Conservation (phyloP, 495 filamentous ascomycete genomes). For the Hyaloscypha hepaticicola region DNA sequence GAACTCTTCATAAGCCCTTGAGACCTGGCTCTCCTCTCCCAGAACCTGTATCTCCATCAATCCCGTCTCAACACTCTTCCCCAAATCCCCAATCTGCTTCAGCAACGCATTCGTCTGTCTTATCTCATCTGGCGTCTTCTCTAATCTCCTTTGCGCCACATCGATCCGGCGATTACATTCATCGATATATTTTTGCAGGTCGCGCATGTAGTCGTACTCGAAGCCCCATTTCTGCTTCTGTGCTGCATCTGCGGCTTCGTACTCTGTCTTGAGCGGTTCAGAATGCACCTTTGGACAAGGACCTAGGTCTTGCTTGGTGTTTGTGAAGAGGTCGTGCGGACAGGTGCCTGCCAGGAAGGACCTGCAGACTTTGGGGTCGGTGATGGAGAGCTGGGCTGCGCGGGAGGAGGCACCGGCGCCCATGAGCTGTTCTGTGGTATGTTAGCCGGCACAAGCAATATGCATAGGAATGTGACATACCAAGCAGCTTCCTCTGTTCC, state of each 20-base stretch:
- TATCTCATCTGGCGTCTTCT: slow-evolving; percentile 98
- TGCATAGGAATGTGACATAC: slow-evolving; percentile 46
- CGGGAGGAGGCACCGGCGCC: slow-evolving; percentile 68
- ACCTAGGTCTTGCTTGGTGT: slow-evolving; percentile 97
- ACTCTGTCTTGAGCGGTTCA: slow-evolving; percentile 84
- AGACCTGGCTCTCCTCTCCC: slow-evolving; percentile 77
- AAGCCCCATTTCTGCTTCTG: slow-evolving; percentile 83
- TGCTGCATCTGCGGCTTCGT: slow-evolving; percentile 62
- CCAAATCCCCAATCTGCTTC: slow-evolving; percentile 83
- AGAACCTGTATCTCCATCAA: slow-evolving; percentile 83
- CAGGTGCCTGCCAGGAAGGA: slow-evolving; percentile 93
- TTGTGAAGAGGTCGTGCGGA: slow-evolving; percentile 98
- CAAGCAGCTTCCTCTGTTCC: slow-evolving; percentile 92
- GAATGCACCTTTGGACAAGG: slow-evolving; percentile 88
- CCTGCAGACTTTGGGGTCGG: slow-evolving; percentile 91
- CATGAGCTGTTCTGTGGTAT: slow-evolving; percentile 72
- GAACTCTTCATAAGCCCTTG: slow-evolving; percentile 78
- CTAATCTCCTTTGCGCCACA: slow-evolving; percentile 80
- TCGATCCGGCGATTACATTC: slow-evolving; percentile 96
- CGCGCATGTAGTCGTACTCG: slow-evolving; percentile 93
- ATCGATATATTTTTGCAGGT: slow-evolving; percentile 93
- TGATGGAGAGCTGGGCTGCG: slow-evolving; percentile 78
- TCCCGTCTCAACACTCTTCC: slow-evolving; percentile 75
- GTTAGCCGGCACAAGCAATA: background rate
- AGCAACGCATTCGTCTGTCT: slow-evolving; percentile 90